Percentiles rank a stretch among this genome's conserved stretches.
These are phyloP conservation scores for Rhodotorula sphaerocarpa DNA, from an alignment of 768 basidiomycete species.

Conservation along the genomic window DNA sequence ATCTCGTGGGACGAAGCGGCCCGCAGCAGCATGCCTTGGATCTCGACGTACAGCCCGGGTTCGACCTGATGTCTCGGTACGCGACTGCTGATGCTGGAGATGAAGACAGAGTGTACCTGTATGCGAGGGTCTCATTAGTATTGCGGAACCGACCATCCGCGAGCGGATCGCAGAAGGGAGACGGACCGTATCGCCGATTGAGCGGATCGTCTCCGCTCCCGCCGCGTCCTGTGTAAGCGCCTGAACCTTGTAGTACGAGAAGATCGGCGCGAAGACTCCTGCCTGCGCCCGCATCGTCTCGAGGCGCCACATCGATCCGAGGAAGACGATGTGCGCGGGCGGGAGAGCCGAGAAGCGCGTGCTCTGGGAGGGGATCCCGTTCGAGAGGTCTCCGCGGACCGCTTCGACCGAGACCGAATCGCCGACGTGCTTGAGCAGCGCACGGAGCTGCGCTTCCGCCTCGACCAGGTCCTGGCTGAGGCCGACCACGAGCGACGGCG, in stretches of 20 bases:
- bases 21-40: slow-evolving; percentile 63
- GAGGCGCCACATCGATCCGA: slow-evolving; percentile 75
- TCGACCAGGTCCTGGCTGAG: slow-evolving; percentile 70
- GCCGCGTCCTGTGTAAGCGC: slow-evolving; percentile 50
- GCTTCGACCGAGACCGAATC: slow-evolving; percentile 53
- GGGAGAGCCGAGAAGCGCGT: slow-evolving; percentile 66
- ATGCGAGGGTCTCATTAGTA: slow-evolving; percentile 68
- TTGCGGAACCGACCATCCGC: no score
- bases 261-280: slow-evolving; percentile 70
- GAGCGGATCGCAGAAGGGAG: slow-evolving; percentile 63
- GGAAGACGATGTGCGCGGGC: slow-evolving; percentile 74
- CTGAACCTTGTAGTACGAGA: slow-evolving; percentile 78
- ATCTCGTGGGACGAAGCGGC: slow-evolving; percentile 76
- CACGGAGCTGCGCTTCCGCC: slow-evolving; percentile 85
- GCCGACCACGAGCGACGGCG: slow-evolving; percentile 61
- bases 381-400: slow-evolving; percentile 59
- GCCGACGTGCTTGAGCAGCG: slow-evolving; percentile 74
- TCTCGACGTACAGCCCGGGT: slow-evolving; percentile 58
- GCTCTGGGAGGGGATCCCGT: slow-evolving; percentile 58
- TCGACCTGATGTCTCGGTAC: slow-evolving; percentile 43
- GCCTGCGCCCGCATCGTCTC: slow-evolving; percentile 75
- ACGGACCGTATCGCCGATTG: slow-evolving; percentile 34
- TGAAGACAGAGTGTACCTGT: slow-evolving; percentile 48
- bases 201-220: slow-evolving; percentile 52
- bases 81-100: background rate